Evolutionary conservation across 352 stramenopile genomes (phyloP).

Genomic region (Phytophthora melonis): DNA sequence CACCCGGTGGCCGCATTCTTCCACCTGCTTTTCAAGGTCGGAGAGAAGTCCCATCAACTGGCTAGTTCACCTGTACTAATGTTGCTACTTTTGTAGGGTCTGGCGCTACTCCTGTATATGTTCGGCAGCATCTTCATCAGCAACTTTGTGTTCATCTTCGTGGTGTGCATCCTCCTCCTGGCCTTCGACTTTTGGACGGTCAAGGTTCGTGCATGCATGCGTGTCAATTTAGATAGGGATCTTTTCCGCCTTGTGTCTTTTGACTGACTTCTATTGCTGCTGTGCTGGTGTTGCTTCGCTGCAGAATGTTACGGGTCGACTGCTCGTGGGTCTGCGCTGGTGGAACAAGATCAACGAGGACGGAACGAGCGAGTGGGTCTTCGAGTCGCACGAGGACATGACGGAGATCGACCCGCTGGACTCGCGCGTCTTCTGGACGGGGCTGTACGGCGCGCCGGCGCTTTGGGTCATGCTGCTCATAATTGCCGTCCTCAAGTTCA

Average conservation of each 20-base stretch:
- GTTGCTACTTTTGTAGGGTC: slow-evolving; percentile 28
- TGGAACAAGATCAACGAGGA: slow-evolving; percentile 98
- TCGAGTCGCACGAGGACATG: slow-evolving; percentile 95
- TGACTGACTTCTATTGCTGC: slow-evolving; percentile 39
- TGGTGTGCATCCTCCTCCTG: slow-evolving; percentile 96
- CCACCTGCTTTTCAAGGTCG: slow-evolving; percentile 98
- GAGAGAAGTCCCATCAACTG: not conserved
- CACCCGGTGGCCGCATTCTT: slow-evolving; percentile 97
- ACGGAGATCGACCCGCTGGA: slow-evolving; percentile 90
- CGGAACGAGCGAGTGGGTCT: slow-evolving; percentile 96
- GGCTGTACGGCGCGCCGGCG: slow-evolving; percentile 94
- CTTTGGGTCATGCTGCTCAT: slow-evolving; percentile 94
- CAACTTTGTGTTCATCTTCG: slow-evolving; percentile 97
- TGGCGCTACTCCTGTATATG: slow-evolving; percentile 95
- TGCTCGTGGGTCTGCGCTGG: slow-evolving; percentile 97
- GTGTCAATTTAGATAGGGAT: not conserved
- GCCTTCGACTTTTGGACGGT: slow-evolving; percentile 99
- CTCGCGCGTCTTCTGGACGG: slow-evolving; percentile 95
- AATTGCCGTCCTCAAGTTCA: slow-evolving; percentile 93
- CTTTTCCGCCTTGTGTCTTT: not conserved
- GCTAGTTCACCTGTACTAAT: slow-evolving; percentile 1
- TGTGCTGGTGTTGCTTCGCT: slow-evolving; percentile 4
- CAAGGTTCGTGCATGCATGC: slow-evolving; percentile 68
- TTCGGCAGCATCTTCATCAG: slow-evolving; percentile 92
- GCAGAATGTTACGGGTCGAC: slow-evolving; percentile 87